Conservation (phyloP, 331 rosid species). For the Prunus yedoensis region DNA sequence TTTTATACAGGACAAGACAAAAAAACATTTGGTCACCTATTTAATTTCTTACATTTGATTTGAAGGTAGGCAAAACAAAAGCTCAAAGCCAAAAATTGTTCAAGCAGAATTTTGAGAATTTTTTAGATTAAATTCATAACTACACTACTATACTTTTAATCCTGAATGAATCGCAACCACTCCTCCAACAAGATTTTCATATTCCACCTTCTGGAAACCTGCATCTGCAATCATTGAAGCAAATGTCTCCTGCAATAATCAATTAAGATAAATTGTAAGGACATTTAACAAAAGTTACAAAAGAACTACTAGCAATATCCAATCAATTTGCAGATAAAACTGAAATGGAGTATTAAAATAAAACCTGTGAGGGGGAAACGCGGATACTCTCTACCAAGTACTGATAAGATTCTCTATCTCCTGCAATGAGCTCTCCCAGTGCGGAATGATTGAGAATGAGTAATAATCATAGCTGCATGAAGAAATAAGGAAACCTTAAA, state of each 20-base stretch:
- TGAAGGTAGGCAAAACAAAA: neutral
- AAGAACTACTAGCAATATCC: neutral
- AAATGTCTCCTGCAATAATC: constrained; percentile 69
- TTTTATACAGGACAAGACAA: too few relatives aligned
- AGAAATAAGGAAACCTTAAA: constrained; percentile 22
- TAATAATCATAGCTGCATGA: constrained; percentile 74
- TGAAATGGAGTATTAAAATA: neutral
- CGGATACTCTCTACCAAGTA: constrained; percentile 93
- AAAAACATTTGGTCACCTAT: neutral
- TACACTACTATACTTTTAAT: constrained; percentile 47
- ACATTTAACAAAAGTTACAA: neutral
- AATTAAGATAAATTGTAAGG: constrained; percentile 8
- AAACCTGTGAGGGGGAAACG: constrained; percentile 86
- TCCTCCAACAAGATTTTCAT: constrained; percentile 90
- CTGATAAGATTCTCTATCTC: constrained; percentile 86
- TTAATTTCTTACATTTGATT: neutral
- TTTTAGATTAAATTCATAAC: neutral
- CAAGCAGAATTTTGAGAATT: neutral
- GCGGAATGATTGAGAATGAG: constrained; percentile 82
- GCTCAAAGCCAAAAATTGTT: neutral
- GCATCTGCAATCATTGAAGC: constrained; percentile 82
- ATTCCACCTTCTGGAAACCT: constrained; percentile 86
- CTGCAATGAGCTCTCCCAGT: constrained; percentile 80
- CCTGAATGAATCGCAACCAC: constrained; percentile 94
- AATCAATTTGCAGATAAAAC: constrained; percentile 5